Base-by-base conservation (phyloP, 345 rosid genomes). In the Abelmoschus esculentus region DNA sequence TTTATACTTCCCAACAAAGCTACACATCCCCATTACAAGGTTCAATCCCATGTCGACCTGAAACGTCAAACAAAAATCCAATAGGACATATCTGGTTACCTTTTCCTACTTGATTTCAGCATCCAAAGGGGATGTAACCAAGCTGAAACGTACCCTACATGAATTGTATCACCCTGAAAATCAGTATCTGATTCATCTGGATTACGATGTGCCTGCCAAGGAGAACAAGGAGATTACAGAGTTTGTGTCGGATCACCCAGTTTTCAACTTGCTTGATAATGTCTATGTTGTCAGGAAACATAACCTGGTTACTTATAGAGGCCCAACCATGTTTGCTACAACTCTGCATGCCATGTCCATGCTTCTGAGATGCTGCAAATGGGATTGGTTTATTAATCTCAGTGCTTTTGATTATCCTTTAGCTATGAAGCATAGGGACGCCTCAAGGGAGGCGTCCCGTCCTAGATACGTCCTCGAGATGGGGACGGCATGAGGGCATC, bases 331-430 rank as follows among this genome's bases (percentile, higher is more conserved):
- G 98, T 85, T 93, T 0, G 85, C 87, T 32, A 86, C 96, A 4
- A 93, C 98, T 18, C 90, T 93, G 5, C 96, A 91, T 75, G 92
- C 90, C 18, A 86, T 90, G 86, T 84, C 97, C 7, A 82, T 89
- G 77, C 80, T 93, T 10, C 28, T 84, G 77, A 85, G 89, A 73
- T 83, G 87, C 75, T 84, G 91, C 84, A 78, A 82, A 67, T 91
- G 98, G 97, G 96, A 93, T 70, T 93, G 98, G 97, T 91, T 93
- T 47, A 89, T 93, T 15, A 93, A 93, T 78, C 96, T 93, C n/a
- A 93, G 96, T 79, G 95, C 98, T 75, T 91, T 96, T 75, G 97
- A 93, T 76, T 93, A 91, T 72, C 97, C n/a, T n/a, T n/a, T n/a
- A n/a, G n/a, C n/a, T n/a, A n/a, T n/a, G n/a, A n/a, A n/a, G n/a